phyloP scores from a whole-genome alignment of 306 rosid genomes.

The Prosopis cineraria region DNA sequence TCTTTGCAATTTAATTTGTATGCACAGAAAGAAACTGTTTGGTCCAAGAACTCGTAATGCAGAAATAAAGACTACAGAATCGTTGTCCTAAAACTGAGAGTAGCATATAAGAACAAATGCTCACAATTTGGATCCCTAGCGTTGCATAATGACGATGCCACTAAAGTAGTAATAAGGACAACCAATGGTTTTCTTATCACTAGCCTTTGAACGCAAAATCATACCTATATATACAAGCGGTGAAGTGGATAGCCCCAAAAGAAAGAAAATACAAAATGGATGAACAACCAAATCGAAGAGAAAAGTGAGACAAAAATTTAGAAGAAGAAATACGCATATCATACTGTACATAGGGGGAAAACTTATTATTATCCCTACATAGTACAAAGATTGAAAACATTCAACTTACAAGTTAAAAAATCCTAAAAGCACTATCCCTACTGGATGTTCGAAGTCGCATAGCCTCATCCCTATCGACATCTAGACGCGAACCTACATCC shows the following conservation, averaged over 20 bases:
- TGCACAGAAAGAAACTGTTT: neutral
- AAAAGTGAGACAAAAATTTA: neutral
- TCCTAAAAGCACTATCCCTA: slow-evolving; percentile 35
- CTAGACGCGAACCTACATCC: neutral
- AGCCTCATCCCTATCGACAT: slow-evolving; percentile 33
- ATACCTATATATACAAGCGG: neutral
- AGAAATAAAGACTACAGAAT: neutral
- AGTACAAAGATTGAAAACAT: slow-evolving; percentile 1
- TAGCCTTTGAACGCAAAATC: neutral
- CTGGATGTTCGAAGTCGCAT: slow-evolving; percentile 33
- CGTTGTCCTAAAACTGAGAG: neutral
- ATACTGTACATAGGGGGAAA: slow-evolving; percentile 6
- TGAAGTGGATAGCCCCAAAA: too few species aligned
- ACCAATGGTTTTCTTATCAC: neutral
- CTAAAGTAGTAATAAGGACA: neutral
- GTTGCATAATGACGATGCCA: neutral
- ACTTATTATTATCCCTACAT: neutral
- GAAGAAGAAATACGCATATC: slow-evolving; percentile 7
- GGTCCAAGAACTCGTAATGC: neutral
- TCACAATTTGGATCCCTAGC: neutral
- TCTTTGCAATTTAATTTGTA: too few species aligned
- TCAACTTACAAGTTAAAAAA: slow-evolving; percentile 48
- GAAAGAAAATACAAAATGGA: neutral
- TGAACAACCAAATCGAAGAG: slow-evolving; percentile 9
- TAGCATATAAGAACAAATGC: neutral